Percentiles rank a stretch among this genome's conserved stretches.
These are phyloP conservation scores for Xylaria cubensis DNA, from an alignment of 495 filamentous ascomycete species.

Conservation along the genomic window DNA sequence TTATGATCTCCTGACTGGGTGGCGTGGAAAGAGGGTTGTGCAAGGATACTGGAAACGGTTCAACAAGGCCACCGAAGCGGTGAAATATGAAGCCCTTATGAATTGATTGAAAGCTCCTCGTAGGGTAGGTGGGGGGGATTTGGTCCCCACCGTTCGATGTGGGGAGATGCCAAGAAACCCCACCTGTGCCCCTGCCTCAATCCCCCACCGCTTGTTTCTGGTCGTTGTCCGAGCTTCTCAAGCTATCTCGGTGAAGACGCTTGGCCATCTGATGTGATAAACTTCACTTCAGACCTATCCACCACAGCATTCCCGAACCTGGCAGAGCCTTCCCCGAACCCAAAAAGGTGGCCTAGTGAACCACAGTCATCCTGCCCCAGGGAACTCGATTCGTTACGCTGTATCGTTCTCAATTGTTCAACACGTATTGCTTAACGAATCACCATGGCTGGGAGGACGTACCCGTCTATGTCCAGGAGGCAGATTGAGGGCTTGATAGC, in stretches of 20 bases:
- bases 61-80: background rate
- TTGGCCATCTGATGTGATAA: background rate
- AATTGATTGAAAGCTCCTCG: too few relatives aligned
- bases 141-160: background rate
- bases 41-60: background rate
- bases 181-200: background rate
- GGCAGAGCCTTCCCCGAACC: background rate
- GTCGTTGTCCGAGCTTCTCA: background rate
- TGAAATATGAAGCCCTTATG: background rate
- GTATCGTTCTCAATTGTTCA: background rate
- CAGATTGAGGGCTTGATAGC: constrained; percentile 89
- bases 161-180: background rate
- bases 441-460: constrained; percentile 43
- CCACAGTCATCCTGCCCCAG: background rate
- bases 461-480: constrained; percentile 65
- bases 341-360: background rate
- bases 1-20: background rate
- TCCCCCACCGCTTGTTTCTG: background rate
- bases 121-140: background rate
- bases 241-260: constrained; percentile 1
- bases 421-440: background rate
- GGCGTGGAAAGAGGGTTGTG: background rate
- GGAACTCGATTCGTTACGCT: background rate
- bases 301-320: background rate
- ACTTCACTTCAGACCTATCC: constrained; percentile 6